Base-by-base conservation (phyloP, 768 basidiomycete genomes). In the Roridomyces roridus region DNA sequence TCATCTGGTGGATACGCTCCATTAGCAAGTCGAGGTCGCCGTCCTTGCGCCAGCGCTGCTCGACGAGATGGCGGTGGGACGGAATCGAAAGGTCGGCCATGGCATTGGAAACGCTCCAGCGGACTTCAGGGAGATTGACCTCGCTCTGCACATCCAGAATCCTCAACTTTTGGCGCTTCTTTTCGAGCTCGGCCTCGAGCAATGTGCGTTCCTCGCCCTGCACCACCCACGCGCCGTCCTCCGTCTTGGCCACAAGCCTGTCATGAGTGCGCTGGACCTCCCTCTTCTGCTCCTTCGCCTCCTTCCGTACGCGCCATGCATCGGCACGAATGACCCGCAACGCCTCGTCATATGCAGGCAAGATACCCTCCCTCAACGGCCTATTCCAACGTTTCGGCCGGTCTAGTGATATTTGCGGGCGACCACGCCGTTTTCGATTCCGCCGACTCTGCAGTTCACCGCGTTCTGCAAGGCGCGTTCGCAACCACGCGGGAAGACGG, bases 1-100 rank as follows among this genome's bases (percentile, higher is more conserved):
- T 75, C 93, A 97, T 94, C 74, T 95, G 92, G 64, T 93, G 81
- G 41, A 98, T 67, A 67, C 96, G 89, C 68, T 97, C 92, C 94
- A 97, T 97, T 70, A 98, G 76, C 34, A 94, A 76, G 68, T 97
- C 95, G 31, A 98, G 77, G 25, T 81, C 81, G 2, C 94, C 96
- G 40, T 92, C 85, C 47, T 87, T 87, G 53, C 92, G 80, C 96
- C 94, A 98, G 64, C 82, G 80, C 64, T 90, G 84, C 71, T 96
- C 93, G 5, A 88, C 73, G 26, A 98, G 75, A 68, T 92, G 85
- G n/a, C 94, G 81, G 67, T 92, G 88, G 1, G 86, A 83, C 1
- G 83, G 78, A 54, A 81, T 83, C n/a, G 72, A 75, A 85, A 89
- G 81, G 70, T 92, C 85, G 64, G 79, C 90, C 80, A 88, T 81